Evolutionary conservation across 371 early-diverging fungal species (phyloP).

Genomic region (Rhizopus arrhizus): DNA sequence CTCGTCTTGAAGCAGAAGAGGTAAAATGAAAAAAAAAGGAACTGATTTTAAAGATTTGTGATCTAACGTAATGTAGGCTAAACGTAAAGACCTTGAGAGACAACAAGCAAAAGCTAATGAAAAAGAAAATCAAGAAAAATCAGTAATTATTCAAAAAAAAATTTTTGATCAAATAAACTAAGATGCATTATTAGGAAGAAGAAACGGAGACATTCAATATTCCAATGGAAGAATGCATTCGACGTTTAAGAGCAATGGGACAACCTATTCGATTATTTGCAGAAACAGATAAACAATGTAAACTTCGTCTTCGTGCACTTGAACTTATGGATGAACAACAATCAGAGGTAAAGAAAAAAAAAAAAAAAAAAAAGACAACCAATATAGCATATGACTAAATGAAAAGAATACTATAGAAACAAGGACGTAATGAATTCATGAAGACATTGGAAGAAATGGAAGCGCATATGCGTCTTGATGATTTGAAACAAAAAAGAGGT

Average conservation of each 20-base stretch:
- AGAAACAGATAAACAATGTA: conserved; percentile 83
- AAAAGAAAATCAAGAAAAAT: conserved; percentile 21
- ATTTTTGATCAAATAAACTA: background rate
- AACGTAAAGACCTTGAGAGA: conserved; percentile 29
- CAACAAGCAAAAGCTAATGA: conserved; percentile 24
- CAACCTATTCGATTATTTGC: conserved; percentile 94
- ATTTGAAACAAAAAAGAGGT: conserved; percentile 61
- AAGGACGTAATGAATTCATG: conserved; percentile 90
- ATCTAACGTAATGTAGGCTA: conserved; percentile 20
- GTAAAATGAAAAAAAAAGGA: conserved; percentile 7
- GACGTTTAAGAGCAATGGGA: conserved; percentile 83
- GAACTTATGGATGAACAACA: conserved; percentile 84
- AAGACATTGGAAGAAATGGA: conserved; percentile 84
- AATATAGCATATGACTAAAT: background rate
- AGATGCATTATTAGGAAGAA: conserved; percentile 24
- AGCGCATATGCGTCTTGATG: conserved; percentile 77
- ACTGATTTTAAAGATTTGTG: no score
- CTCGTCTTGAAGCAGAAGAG: conserved; percentile 34
- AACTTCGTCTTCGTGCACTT: conserved; percentile 77
- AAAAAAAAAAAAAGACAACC: background rate
- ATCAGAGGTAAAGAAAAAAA: conserved; percentile 37
- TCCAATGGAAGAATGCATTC: conserved; percentile 79
- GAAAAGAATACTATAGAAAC: conserved; percentile 14
- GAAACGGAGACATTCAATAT: conserved; percentile 58
- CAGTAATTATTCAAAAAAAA: conserved; percentile 9